Percentiles rank a stretch among this genome's conserved stretches.
Conservation (phyloP, 1,139 yeast species). For the Kluyveromyces marxianus region DNA sequence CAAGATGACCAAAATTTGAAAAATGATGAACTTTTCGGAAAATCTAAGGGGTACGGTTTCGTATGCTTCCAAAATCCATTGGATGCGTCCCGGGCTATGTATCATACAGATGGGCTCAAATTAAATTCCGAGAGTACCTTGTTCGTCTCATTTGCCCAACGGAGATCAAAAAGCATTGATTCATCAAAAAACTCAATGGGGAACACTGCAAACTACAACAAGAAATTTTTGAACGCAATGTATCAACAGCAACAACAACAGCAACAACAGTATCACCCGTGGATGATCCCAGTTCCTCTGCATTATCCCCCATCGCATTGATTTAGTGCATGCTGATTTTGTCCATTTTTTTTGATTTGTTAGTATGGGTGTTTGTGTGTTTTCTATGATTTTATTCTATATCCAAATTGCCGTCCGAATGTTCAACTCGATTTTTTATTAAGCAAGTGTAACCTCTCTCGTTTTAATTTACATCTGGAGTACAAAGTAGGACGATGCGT, state of each 20-base stretch:
- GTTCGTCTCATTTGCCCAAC: conserved; percentile 30
- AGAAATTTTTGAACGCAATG: conserved; percentile 18
- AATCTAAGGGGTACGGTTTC: conserved; percentile 44
- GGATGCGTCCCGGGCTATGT: conserved; percentile 42
- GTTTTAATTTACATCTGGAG: too few species aligned
- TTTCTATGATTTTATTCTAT: neutral
- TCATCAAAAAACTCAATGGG: neutral
- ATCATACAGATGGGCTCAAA: conserved; percentile 35
- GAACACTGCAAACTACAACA: conserved; percentile 10
- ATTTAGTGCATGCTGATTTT: neutral
- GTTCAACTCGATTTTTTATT: too few species aligned
- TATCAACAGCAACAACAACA: conserved; percentile 11
- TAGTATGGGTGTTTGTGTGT: neutral
- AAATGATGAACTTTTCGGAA: conserved; percentile 20
- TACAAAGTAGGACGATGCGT: too few species aligned
- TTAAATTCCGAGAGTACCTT: conserved; percentile 18
- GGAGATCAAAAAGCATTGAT: conserved; percentile 14
- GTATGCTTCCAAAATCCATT: conserved; percentile 41
- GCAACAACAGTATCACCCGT: conserved; percentile 5
- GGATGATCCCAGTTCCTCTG: conserved; percentile 3
- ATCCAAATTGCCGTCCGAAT: too few species aligned
- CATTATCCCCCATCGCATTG: neutral
- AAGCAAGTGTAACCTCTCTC: too few species aligned
- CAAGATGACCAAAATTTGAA: conserved; percentile 9
- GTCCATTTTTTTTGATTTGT: neutral